Percentiles rank a stretch among this genome's conserved stretches.
phyloP scores from a whole-genome alignment of 345 rosid species.

The Atalantia buxifolia region DNA sequence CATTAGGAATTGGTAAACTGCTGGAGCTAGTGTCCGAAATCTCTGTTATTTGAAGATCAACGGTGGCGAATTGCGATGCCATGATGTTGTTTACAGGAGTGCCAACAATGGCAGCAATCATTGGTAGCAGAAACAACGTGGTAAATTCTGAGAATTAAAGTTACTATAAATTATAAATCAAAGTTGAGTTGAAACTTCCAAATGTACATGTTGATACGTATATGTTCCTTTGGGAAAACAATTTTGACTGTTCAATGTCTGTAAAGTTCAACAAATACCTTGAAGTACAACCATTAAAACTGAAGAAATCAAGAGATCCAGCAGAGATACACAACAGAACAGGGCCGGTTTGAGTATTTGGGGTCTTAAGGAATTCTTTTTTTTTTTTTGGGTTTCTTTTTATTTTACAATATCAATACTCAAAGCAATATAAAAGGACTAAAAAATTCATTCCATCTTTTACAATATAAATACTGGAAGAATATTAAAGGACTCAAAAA shows the following conservation, averaged over 20 bases:
- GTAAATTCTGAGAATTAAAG: neutral
- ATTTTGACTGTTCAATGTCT: neutral
- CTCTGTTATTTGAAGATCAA: neutral
- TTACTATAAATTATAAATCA: neutral
- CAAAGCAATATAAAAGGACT: no score
- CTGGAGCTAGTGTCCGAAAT: neutral
- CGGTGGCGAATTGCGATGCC: neutral
- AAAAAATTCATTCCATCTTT: no score
- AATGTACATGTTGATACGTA: neutral
- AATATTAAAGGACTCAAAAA: no score
- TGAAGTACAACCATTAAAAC: conserved; percentile 7
- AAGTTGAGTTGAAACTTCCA: conserved; percentile 8
- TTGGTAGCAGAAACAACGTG: neutral
- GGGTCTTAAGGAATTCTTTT: no score
- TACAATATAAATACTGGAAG: no score
- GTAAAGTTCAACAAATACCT: neutral
- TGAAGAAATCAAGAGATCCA: neutral
- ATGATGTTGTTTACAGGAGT: neutral
- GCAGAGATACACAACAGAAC: neutral
- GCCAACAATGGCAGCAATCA: neutral
- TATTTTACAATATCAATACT: no score
- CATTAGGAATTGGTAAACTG: neutral
- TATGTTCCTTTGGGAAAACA: neutral
- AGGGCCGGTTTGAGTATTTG: no score
- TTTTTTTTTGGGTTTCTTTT: no score